These are phyloP conservation scores for Penicillium cosmopolitanum DNA, from an alignment of 495 filamentous ascomycete species.

Conservation along the genomic window DNA sequence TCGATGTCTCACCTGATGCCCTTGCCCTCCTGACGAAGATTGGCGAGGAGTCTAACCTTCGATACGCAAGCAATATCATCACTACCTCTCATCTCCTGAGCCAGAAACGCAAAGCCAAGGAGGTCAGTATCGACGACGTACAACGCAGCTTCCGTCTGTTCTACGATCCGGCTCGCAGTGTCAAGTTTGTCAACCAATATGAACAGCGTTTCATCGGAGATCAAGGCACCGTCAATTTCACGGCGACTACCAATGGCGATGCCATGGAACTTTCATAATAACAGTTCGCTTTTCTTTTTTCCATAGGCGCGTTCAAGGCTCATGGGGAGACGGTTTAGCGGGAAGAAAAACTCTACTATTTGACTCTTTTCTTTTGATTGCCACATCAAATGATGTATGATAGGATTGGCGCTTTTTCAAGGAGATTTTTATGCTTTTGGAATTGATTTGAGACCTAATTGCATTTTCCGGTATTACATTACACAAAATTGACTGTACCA, in stretches of 20 bases:
- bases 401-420: constrained; percentile 49
- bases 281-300: constrained; percentile 29
- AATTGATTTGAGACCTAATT: constrained; percentile 23
- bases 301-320: constrained; percentile 25
- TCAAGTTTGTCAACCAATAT: constrained; percentile 85
- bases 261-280: constrained; percentile 79
- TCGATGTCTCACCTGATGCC: constrained; percentile 86
- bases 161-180: constrained; percentile 84
- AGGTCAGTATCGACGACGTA: constrained; percentile 85
- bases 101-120: constrained; percentile 77
- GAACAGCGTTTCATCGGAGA: constrained; percentile 94
- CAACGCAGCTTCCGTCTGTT: constrained; percentile 92
- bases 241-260: constrained; percentile 70
- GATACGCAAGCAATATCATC: constrained; percentile 95
- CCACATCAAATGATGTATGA: constrained; percentile 48
- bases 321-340: constrained; percentile 24
- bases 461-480: constrained; percentile 23
- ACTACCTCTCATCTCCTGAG: constrained; percentile 84
- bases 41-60: constrained; percentile 86
- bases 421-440: constrained; percentile 32
- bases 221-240: constrained; percentile 74
- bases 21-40: constrained; percentile 93
- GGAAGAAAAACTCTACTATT: constrained; percentile 27
- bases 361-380: constrained; percentile 32
- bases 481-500: constrained; percentile 63